Evolutionary conservation across 805 yeast species (phyloP).

Genomic region (Lachancea mirantina): DNA sequence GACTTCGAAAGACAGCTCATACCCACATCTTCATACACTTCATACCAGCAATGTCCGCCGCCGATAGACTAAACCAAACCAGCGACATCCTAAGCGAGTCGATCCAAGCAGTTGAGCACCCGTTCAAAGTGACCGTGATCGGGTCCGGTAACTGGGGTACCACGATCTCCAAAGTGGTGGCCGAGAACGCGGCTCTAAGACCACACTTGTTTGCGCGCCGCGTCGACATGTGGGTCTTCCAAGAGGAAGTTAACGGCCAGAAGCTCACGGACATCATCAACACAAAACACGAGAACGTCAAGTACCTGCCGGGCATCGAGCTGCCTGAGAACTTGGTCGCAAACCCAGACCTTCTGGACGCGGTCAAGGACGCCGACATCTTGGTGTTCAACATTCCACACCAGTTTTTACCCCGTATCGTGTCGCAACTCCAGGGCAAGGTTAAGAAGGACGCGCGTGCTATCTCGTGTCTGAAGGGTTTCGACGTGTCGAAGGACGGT

Average conservation of each 20-base stretch:
- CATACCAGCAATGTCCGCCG: conserved; percentile 18
- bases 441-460: conserved; percentile 71
- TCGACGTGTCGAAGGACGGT: conserved; percentile 80
- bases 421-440: conserved; percentile 69
- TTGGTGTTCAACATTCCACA: conserved; percentile 94
- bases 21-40: too few species aligned
- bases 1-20: too few species aligned
- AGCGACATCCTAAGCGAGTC: conserved; percentile 23
- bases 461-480: conserved; percentile 91
- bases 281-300: conserved; percentile 85
- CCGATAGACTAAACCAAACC: conserved; percentile 29
- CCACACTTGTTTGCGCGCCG: conserved; percentile 61
- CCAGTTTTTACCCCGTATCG: conserved; percentile 79
- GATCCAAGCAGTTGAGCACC: conserved; percentile 20
- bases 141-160: conserved; percentile 99
- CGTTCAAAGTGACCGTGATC: conserved; percentile 61
- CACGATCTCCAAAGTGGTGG: conserved; percentile 89
- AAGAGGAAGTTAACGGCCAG: conserved; percentile 71
- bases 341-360: conserved; percentile 70
- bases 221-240: conserved; percentile 96
- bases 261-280: conserved; percentile 89
- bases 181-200: conserved; percentile 74
- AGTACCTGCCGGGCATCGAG: conserved; percentile 81
- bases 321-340: conserved; percentile 86
- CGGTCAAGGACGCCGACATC: conserved; percentile 77